These are phyloP conservation scores for Penicillium freii DNA, from an alignment of 2,329 filamentous ascomycete genomes.

Conservation along the genomic window DNA sequence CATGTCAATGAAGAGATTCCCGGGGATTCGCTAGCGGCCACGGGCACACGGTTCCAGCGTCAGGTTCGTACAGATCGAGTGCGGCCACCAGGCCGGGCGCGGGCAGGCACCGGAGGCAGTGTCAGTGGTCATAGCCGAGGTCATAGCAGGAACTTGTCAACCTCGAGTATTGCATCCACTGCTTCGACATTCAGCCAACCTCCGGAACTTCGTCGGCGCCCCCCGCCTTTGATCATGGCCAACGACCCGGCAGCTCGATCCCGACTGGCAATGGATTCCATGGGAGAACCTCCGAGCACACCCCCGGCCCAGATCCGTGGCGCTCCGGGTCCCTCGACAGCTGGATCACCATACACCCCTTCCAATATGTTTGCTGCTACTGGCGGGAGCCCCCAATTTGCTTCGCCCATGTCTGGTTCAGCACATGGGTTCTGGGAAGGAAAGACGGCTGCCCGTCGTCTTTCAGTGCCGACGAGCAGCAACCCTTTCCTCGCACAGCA, in stretches of 20 bases:
- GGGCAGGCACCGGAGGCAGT: slow-evolving; percentile 75
- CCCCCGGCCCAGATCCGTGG: slow-evolving; percentile 63
- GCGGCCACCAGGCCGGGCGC: slow-evolving; percentile 69
- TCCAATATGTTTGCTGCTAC: slow-evolving; percentile 76
- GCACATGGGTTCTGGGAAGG: slow-evolving; percentile 72
- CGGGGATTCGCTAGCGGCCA: slow-evolving; percentile 86
- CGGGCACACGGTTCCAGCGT: slow-evolving; percentile 85
- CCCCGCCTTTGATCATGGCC: slow-evolving; percentile 79
- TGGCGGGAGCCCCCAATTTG: slow-evolving; percentile 73
- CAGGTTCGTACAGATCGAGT: slow-evolving; percentile 87
- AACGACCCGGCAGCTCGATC: slow-evolving; percentile 62
- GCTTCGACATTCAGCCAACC: slow-evolving; percentile 65
- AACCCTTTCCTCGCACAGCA: slow-evolving; percentile 72
- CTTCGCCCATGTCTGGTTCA: slow-evolving; percentile 70
- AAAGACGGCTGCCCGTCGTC: slow-evolving; percentile 67
- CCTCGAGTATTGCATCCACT: slow-evolving; percentile 79
- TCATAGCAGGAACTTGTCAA: slow-evolving; percentile 80
- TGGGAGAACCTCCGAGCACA: slow-evolving; percentile 61
- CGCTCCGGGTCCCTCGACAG: slow-evolving; percentile 66
- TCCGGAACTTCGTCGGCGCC: slow-evolving; percentile 66
- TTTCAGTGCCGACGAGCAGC: slow-evolving; percentile 75
- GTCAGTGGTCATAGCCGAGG: slow-evolving; percentile 69
- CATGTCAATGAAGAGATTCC: slow-evolving; percentile 98
- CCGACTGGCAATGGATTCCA: slow-evolving; percentile 64
- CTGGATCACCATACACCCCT: slow-evolving; percentile 76